These are phyloP conservation scores for Reutealis trisperma DNA, from an alignment of 345 rosid genomes.

Conservation along the genomic window DNA sequence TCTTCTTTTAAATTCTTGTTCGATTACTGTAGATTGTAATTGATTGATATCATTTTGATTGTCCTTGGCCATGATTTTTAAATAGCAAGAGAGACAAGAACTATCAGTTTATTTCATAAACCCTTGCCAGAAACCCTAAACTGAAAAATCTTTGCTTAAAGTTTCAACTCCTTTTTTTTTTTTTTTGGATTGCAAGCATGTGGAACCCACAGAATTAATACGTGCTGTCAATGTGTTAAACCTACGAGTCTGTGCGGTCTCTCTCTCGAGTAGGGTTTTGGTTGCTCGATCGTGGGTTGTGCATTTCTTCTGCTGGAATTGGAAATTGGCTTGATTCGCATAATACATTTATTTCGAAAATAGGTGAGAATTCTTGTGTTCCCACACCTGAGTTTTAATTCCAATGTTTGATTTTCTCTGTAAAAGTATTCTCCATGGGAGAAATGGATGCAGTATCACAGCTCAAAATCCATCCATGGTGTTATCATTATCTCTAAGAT, in stretches of 20 bases:
- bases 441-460: not conserved
- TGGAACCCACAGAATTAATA: too few species aligned
- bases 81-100: not conserved
- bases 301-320: not conserved
- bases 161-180: too few species aligned
- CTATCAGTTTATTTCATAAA: not conserved
- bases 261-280: not conserved
- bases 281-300: not conserved
- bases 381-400: not conserved
- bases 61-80: conserved; percentile 2
- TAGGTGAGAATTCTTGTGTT: not conserved
- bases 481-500: not conserved
- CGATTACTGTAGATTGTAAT: not conserved
- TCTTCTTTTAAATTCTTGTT: not conserved
- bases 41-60: not conserved
- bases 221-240: too few species aligned
- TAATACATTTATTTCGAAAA: too few species aligned
- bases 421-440: not conserved
- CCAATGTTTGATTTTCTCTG: not conserved
- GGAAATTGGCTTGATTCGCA: not conserved
- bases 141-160: not conserved
- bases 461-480: not conserved
- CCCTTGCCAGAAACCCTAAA: not conserved
- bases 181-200: too few species aligned
- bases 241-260: too few species aligned